phyloP scores from a whole-genome alignment of 176 grass and related monocot species.

The Musa acuminata region DNA sequence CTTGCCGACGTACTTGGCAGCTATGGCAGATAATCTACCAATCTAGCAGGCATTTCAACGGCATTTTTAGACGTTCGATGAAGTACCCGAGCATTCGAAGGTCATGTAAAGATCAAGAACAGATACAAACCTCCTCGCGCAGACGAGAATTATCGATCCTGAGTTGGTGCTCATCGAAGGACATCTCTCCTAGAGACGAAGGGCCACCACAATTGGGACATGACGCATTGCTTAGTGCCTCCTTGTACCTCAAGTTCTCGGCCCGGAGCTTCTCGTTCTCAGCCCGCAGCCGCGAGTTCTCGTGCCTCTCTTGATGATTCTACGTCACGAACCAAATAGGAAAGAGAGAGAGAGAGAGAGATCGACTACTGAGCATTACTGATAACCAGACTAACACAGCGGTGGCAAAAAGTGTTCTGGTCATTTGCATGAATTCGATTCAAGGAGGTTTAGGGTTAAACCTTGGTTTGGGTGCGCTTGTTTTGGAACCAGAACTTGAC shows the following conservation, averaged over 20 bases:
- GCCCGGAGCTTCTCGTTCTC: conserved; percentile 78
- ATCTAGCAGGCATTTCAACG: not conserved
- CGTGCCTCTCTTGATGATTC: conserved; percentile 71
- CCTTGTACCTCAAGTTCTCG: conserved; percentile 80
- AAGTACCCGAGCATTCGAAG: not conserved
- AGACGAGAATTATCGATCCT: conserved; percentile 67
- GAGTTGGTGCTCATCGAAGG: conserved; percentile 91
- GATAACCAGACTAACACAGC: no score
- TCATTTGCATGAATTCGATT: not conserved
- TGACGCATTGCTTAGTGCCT: conserved; percentile 53
- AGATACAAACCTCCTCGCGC: conserved; percentile 34
- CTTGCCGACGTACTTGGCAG: conserved; percentile 10
- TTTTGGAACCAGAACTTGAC: conserved; percentile 98
- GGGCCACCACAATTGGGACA: conserved; percentile 83
- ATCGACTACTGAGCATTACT: not conserved
- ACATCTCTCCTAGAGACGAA: conserved; percentile 75
- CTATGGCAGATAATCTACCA: conserved; percentile 11
- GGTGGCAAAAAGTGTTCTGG: no score
- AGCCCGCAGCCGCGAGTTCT: conserved; percentile 62
- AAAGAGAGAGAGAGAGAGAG: no score
- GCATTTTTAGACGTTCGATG: not conserved
- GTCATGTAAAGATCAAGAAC: not conserved
- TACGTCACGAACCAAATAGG: conserved; percentile 14
- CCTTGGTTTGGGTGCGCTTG: conserved; percentile 97
- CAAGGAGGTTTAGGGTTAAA: conserved; percentile 4